Percentiles rank a stretch among this genome's conserved stretches.
Conservation (phyloP, 495 filamentous ascomycete genomes). For the Lasiosphaeris hirsuta region DNA sequence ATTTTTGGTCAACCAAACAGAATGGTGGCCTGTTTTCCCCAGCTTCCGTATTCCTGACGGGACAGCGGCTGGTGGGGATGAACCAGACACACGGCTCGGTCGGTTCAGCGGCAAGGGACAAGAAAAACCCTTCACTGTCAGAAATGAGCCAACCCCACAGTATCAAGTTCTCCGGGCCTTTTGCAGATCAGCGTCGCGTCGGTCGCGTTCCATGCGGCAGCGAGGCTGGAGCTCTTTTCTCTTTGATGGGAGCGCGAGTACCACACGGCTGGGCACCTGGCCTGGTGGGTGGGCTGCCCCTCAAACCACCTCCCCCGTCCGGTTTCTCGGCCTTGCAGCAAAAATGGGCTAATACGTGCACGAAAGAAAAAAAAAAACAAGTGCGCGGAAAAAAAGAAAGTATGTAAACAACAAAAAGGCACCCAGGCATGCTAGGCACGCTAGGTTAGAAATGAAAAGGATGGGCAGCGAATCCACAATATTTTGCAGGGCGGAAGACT, state of each 20-base stretch:
- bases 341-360: not conserved
- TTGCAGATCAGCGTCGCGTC: no score
- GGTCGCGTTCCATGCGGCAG: no score
- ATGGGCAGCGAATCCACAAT: constrained; percentile 5
- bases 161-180: not conserved
- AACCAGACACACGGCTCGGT: not conserved
- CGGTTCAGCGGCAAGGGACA: not conserved
- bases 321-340: not conserved
- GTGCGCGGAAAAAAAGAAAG: not conserved
- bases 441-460: not conserved
- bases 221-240: no score
- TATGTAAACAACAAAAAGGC: not conserved
- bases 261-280: no score
- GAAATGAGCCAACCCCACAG: constrained; percentile 8
- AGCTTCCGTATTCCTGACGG: constrained; percentile 12
- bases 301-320: not conserved
- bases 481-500: constrained; percentile 24
- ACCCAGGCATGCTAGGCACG: no score
- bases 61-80: not conserved
- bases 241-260: no score
- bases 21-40: constrained; percentile 1
- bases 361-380: not conserved
- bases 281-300: no score
- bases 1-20: constrained; percentile 6
- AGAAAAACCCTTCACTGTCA: not conserved